phyloP scores from a whole-genome alignment of 208 protist species.

The Acanthamoeba triangularis region DNA sequence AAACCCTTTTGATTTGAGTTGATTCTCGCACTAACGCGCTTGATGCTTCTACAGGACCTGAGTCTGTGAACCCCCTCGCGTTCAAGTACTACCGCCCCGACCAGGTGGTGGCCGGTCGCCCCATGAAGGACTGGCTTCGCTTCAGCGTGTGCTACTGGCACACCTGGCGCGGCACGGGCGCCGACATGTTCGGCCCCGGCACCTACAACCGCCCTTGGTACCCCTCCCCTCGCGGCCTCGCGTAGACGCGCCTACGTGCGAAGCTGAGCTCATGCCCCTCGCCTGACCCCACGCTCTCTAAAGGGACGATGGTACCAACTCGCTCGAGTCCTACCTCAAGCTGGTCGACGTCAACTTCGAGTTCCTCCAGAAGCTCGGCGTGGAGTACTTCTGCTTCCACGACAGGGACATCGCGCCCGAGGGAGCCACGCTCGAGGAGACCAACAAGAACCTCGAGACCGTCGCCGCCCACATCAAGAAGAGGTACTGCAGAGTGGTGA shows the following conservation, averaged over 20 bases:
- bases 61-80: conserved; percentile 66
- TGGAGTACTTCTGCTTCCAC: conserved; percentile 84
- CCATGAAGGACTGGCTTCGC: conserved; percentile 81
- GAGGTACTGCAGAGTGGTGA: background rate
- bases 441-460: conserved; percentile 79
- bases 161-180: conserved; percentile 78
- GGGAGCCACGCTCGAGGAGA: conserved; percentile 78
- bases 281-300: background rate
- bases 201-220: conserved; percentile 57
- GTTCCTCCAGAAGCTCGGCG: conserved; percentile 79
- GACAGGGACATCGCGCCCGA: conserved; percentile 82
- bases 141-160: conserved; percentile 82
- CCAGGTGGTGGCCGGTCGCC: conserved; percentile 75
- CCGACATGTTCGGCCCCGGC: conserved; percentile 65
- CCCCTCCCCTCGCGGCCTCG: background rate
- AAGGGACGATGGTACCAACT: conserved; percentile 79
- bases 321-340: conserved; percentile 63
- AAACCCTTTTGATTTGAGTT: background rate
- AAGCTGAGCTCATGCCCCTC: background rate
- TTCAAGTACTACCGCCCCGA: conserved; percentile 80
- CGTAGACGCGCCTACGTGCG: background rate
- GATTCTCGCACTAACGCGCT: background rate
- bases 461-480: conserved; percentile 75
- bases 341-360: conserved; percentile 75
- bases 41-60: background rate